phyloP scores from a whole-genome alignment of 257 asterid genomes.

The Coffea canephora region DNA sequence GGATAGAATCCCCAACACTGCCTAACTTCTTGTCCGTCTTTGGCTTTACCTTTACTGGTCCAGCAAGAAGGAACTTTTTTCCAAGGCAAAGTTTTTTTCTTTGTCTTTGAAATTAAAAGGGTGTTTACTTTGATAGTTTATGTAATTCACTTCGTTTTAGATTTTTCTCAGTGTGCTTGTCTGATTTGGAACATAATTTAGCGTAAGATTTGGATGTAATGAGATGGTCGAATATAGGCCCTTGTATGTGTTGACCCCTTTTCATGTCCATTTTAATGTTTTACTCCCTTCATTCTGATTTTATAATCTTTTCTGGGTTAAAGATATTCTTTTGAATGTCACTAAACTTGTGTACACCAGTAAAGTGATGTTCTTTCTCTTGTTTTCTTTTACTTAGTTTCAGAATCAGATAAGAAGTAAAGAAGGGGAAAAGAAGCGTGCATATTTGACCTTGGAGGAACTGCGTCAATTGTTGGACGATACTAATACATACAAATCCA shows the following conservation, averaged over 20 bases:
- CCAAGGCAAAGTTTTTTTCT: neutral
- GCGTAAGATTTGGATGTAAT: neutral
- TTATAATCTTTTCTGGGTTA: neutral
- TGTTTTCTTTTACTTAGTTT: slow-evolving; percentile 40
- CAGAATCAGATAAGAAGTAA: slow-evolving; percentile 79
- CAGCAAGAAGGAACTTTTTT: too few species aligned
- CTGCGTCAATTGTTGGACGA: slow-evolving; percentile 69
- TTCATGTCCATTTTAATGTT: neutral
- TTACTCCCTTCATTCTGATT: neutral
- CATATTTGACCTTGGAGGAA: slow-evolving; percentile 91
- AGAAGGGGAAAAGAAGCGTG: slow-evolving; percentile 88
- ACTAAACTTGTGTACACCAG: neutral
- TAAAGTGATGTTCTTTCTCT: neutral
- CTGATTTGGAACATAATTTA: neutral
- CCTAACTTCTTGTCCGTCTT: too few species aligned
- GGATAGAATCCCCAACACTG: too few species aligned
- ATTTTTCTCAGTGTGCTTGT: neutral
- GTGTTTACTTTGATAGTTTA: neutral
- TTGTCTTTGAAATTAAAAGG: neutral
- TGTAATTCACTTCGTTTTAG: neutral
- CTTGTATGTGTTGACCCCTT: neutral
- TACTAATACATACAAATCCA: slow-evolving; percentile 79
- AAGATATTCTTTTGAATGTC: neutral
- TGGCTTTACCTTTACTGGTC: too few species aligned
- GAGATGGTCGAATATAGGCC: neutral